Base-by-base conservation (phyloP, 345 rosid species). In the Salix caprea region DNA sequence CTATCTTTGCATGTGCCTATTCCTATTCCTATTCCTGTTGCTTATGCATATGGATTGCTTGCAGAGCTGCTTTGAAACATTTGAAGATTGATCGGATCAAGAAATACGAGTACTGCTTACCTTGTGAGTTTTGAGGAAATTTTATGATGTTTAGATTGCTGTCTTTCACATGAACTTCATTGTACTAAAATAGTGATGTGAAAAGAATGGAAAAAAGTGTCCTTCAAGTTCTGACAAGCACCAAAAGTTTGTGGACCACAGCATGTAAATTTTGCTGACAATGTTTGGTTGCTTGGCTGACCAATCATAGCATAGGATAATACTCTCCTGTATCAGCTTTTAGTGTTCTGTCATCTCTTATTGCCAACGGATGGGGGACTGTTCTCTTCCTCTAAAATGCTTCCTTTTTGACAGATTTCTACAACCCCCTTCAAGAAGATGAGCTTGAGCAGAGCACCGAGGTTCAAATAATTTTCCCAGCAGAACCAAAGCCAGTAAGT, bases 61-160 rank as follows among this genome's bases (percentile, higher is more conserved):
- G 88, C 88, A 96, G 99, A 87, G 76, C 91, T 82, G 97, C 99
- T 88, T 82, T 96, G 82, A 92, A 87, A 82, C 97, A 86, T 74
- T 76, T 96, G 90, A 96, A 96, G 88, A 83, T 89, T 82, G 99
- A 94, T 10, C 94, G 87, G 3, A 62, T 96, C 76, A 96, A 96
- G 89, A 89, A 91, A 87, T 96, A 85, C 32, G 98, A 94, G 81
- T 96, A 96, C 78, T 92, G 97, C 87, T 79, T 96, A 74, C 99
- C 99, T 75, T 94, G 99, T 96, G 80, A 94, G 98, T 92, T 79
- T 77, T 24, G 48, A 81, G 32, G 69, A 70, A 24, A 52, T 24
- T 71, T 65, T 67, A 44, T 39, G 18, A 65, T 66, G 68, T 61
- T 68, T 26, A 61, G 30, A 70, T 67, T 54, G 37, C 52, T 40